phyloP scores from a whole-genome alignment of 352 stramenopile species.

The Plasmopara viticola region DNA sequence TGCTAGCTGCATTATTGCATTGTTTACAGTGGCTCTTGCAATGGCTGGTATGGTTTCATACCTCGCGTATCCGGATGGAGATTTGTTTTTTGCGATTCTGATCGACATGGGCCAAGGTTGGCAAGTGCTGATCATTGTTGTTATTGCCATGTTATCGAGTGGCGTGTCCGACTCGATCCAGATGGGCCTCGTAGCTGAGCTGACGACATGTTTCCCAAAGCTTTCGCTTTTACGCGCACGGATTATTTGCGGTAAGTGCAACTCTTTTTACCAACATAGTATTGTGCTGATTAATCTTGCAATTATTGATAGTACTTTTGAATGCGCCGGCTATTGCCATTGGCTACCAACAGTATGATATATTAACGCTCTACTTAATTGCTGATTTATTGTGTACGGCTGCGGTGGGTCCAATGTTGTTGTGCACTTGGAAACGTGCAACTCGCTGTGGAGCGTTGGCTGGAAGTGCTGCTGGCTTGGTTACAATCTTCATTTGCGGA shows the following conservation, averaged over 20 bases:
- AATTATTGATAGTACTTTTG: slow-evolving; percentile 39
- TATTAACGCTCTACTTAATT: slow-evolving; percentile 72
- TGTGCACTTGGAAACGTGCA: slow-evolving; percentile 46
- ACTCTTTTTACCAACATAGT: background rate
- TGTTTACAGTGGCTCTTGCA: slow-evolving; percentile 65
- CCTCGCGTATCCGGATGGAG: slow-evolving; percentile 48
- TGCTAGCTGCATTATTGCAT: slow-evolving; percentile 44
- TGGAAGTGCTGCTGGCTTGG: slow-evolving; percentile 47
- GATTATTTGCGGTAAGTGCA: slow-evolving; percentile 39
- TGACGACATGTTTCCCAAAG: slow-evolving; percentile 62
- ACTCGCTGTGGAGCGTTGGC: slow-evolving; percentile 36
- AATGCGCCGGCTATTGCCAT: slow-evolving; percentile 65
- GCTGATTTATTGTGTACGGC: slow-evolving; percentile 69
- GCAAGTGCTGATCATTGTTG: slow-evolving; percentile 61
- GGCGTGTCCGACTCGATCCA: slow-evolving; percentile 66
- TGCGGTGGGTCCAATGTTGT: slow-evolving; percentile 66
- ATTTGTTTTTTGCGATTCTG: slow-evolving; percentile 67
- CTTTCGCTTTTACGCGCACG: slow-evolving; percentile 49
- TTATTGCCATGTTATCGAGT: slow-evolving; percentile 62
- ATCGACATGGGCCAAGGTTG: slow-evolving; percentile 62
- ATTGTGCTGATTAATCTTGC: slow-evolving; percentile 2
- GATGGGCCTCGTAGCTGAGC: slow-evolving; percentile 64
- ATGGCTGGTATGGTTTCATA: slow-evolving; percentile 67
- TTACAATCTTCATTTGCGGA: slow-evolving; percentile 67
- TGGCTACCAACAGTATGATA: slow-evolving; percentile 57